Conservation (phyloP, 2,329 filamentous ascomycete species). For the Fusarium mundagurra region DNA sequence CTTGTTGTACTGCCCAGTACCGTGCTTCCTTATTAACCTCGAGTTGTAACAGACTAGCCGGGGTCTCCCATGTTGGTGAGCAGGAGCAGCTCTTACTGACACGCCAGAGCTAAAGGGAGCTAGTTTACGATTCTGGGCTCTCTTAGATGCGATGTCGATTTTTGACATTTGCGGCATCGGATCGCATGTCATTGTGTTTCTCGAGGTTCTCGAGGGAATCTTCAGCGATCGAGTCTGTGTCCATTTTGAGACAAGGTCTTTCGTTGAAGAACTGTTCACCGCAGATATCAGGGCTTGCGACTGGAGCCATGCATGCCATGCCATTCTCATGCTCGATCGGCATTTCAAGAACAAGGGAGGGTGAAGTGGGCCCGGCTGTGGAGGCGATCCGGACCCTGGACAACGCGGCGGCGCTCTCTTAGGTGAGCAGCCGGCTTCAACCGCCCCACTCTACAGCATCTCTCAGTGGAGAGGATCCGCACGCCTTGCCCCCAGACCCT, state of each 20-base stretch:
- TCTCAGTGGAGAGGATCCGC: constrained; percentile 5
- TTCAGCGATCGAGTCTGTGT: background rate
- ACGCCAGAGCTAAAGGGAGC: constrained; percentile 4
- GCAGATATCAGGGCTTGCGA: constrained; percentile 34
- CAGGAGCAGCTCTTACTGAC: background rate
- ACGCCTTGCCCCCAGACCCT: constrained; percentile 12
- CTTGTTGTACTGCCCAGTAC: background rate
- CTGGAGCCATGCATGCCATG: constrained; percentile 23
- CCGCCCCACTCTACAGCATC: constrained; percentile 21
- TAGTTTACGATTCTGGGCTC: constrained; percentile 33
- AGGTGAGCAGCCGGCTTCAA: constrained; percentile 3
- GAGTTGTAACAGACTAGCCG: constrained; percentile 7
- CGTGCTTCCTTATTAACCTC: background rate
- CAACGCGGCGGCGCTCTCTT: constrained; percentile 6
- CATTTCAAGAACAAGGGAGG: constrained; percentile 35
- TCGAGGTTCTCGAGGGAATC: background rate
- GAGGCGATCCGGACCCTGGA: constrained; percentile 37
- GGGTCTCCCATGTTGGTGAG: constrained; percentile 4
- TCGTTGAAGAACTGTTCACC: constrained; percentile 21
- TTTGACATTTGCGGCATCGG: background rate
- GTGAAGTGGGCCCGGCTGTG: constrained; percentile 35
- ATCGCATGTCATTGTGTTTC: background rate
- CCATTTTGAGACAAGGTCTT: background rate
- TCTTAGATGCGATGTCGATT: constrained; percentile 11
- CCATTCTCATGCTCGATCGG: constrained; percentile 35